phyloP scores from a whole-genome alignment of 2,329 filamentous ascomycete genomes.

The Hymenoscyphus scutula region DNA sequence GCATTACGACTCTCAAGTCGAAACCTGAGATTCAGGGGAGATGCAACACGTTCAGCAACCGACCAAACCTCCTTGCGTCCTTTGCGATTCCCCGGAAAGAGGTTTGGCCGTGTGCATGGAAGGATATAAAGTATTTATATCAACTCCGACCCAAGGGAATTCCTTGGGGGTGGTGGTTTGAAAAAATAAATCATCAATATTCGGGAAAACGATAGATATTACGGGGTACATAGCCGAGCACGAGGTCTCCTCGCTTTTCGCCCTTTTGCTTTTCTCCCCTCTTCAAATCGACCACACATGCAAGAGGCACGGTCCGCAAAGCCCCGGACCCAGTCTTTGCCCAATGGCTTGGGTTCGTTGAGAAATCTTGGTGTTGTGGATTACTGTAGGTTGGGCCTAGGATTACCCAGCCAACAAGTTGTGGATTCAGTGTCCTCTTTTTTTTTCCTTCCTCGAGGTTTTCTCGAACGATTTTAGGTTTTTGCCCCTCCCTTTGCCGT shows the following conservation, averaged over 20 bases:
- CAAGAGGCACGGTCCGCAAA: background rate
- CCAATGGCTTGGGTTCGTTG: background rate
- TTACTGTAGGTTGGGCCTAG: too few species aligned
- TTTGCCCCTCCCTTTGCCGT: too few species aligned
- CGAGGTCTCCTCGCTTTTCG: background rate
- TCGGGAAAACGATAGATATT: background rate
- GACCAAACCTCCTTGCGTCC: background rate
- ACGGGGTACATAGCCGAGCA: slow-evolving; percentile 1
- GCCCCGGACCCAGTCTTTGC: background rate
- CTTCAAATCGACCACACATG: too few species aligned
- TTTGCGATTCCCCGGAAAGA: background rate
- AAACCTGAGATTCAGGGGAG: background rate
- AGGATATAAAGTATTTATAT: background rate
- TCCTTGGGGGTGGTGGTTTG: background rate
- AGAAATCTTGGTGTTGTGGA: background rate
- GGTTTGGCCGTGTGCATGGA: background rate
- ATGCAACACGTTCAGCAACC: background rate
- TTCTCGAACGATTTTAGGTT: too few species aligned
- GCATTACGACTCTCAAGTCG: too few species aligned
- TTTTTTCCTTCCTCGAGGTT: too few species aligned
- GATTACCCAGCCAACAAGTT: too few species aligned
- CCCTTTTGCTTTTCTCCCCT: background rate
- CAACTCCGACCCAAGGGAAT: background rate
- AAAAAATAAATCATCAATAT: background rate
- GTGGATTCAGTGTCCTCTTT: too few species aligned